Evolutionary conservation across 192 early-diverging fungal species (phyloP).

Genomic region (Backusella westeae): DNA sequence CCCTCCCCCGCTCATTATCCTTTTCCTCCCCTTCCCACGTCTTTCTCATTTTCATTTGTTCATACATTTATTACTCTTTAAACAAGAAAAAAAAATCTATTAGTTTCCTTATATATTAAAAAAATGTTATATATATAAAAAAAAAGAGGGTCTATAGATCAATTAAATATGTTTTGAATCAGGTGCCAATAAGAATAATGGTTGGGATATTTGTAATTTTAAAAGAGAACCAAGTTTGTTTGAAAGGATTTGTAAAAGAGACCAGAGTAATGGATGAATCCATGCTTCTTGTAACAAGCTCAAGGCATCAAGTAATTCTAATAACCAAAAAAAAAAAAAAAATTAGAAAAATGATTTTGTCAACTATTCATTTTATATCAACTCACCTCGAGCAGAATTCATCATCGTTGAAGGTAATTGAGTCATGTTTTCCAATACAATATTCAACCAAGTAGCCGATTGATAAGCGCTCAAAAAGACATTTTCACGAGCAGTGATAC

Average conservation of each 20-base stretch:
- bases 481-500: slow-evolving; percentile 17
- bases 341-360: background rate
- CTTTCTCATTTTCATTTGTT: background rate
- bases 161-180: slow-evolving; percentile 10
- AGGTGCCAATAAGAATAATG: slow-evolving; percentile 16
- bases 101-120: background rate
- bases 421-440: background rate
- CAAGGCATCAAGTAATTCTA: slow-evolving; percentile 3
- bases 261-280: slow-evolving; percentile 21
- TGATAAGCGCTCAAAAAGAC: slow-evolving; percentile 16
- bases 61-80: background rate
- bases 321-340: background rate
- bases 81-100: background rate
- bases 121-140: background rate
- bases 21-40: background rate
- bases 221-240: background rate
- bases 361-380: background rate
- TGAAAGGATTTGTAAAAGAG: background rate
- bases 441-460: background rate
- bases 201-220: slow-evolving; percentile 4
- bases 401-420: background rate
- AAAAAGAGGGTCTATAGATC: background rate
- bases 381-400: background rate
- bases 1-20: background rate
- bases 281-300: background rate